Evolutionary conservation across 495 filamentous ascomycete genomes (phyloP).

Genomic region (Penicillium crystallinum): DNA sequence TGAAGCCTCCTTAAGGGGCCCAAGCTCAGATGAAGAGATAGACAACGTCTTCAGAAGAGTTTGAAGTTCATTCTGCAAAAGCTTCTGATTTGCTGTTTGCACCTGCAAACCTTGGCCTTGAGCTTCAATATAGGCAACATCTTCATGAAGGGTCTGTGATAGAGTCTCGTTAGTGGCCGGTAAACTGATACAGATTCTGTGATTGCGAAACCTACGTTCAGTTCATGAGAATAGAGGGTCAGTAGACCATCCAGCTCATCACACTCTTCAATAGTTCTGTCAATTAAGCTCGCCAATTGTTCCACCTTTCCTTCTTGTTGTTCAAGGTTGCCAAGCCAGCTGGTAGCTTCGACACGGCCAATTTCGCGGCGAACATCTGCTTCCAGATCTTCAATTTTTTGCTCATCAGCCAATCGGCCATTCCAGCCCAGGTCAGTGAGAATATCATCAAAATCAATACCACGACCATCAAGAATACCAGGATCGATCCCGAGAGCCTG

Average conservation of each 20-base stretch:
- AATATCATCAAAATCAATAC: slow-evolving; percentile 68
- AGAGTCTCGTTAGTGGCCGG: neutral
- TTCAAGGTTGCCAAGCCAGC: slow-evolving; percentile 83
- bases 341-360: slow-evolving; percentile 82
- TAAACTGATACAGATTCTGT: neutral
- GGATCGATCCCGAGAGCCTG: slow-evolving; percentile 70
- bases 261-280: slow-evolving; percentile 84
- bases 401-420: slow-evolving; percentile 61
- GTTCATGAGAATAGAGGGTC: slow-evolving; percentile 88
- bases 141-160: slow-evolving; percentile 78
- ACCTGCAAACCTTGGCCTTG: slow-evolving; percentile 95
- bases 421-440: slow-evolving; percentile 90
- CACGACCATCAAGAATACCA: slow-evolving; percentile 60
- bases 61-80: slow-evolving; percentile 82
- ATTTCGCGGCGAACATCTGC: slow-evolving; percentile 81
- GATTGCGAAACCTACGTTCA: slow-evolving; percentile 61
- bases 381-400: slow-evolving; percentile 77
- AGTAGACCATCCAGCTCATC: slow-evolving; percentile 91
- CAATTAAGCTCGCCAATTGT: slow-evolving; percentile 75
- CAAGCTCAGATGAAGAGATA: slow-evolving; percentile 69
- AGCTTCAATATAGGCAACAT: slow-evolving; percentile 94
- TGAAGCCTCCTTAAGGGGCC: slow-evolving; percentile 66
- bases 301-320: slow-evolving; percentile 86
- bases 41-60: slow-evolving; percentile 78
- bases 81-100: slow-evolving; percentile 93